Evolutionary conservation across 768 basidiomycete genomes (phyloP).

Genomic region (Suillus weaverae): DNA sequence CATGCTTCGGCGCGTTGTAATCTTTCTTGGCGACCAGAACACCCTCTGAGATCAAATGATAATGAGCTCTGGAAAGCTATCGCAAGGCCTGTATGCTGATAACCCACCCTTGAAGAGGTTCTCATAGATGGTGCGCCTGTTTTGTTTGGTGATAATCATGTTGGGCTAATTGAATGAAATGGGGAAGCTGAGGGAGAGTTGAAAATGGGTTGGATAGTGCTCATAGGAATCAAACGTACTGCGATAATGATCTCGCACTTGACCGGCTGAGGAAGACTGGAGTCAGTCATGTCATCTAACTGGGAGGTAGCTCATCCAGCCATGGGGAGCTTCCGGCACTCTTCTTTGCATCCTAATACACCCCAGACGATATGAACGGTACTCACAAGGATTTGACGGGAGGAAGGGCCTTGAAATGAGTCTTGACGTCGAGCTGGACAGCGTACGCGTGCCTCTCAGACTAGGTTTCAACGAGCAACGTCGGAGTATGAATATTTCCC

Average conservation of each 20-base stretch:
- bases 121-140: slow-evolving; percentile 96
- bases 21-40: slow-evolving; percentile 99
- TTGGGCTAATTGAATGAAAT: slow-evolving; percentile 37
- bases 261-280: slow-evolving; percentile 27
- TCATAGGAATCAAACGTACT: slow-evolving; percentile 29
- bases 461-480: slow-evolving; percentile 7
- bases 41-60: slow-evolving; percentile 64
- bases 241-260: slow-evolving; percentile 36
- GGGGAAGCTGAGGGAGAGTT: slow-evolving; percentile 28
- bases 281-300: slow-evolving; percentile 33
- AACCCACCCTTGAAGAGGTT: slow-evolving; percentile 97
- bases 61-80: slow-evolving; percentile 1
- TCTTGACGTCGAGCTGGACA: slow-evolving; percentile 40
- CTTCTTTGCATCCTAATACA: slow-evolving; percentile 10
- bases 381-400: slow-evolving; percentile 25
- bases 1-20: slow-evolving; percentile 96
- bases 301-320: slow-evolving; percentile 34
- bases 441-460: slow-evolving; percentile 19
- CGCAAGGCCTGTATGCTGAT: neutral
- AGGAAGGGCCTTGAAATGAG: slow-evolving; percentile 29
- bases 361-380: slow-evolving; percentile 5
- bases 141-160: slow-evolving; percentile 97
- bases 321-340: slow-evolving; percentile 9
- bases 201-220: neutral
- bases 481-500: slow-evolving; percentile 25